Conservation (phyloP, 1,284 basidiomycete species). For the Athelia psychrophila region DNA sequence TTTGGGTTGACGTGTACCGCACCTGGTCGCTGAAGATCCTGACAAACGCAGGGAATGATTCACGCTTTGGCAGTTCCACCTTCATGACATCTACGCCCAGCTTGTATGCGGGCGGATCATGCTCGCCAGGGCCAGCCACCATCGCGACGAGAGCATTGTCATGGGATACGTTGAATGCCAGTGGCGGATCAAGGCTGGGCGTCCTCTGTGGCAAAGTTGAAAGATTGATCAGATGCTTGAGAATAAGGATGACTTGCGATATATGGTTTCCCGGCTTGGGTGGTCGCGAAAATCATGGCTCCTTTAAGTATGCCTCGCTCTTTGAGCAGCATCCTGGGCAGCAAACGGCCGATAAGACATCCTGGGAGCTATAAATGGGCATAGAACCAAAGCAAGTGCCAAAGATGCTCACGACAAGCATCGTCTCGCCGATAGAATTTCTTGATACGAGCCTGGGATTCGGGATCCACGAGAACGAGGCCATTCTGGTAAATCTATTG, state of each 20-base stretch:
- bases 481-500: conserved; percentile 56
- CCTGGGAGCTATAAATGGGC: conserved; percentile 37
- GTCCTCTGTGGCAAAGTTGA: conserved; percentile 33
- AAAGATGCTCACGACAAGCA: conserved; percentile 58
- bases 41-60: conserved; percentile 57
- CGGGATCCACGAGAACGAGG: conserved; percentile 52
- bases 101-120: conserved; percentile 54
- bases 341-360: conserved; percentile 67
- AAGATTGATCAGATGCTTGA: conserved; percentile 3
- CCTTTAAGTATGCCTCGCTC: conserved; percentile 47
- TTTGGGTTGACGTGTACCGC: conserved; percentile 3
- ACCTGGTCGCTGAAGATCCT: conserved; percentile 68
- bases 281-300: conserved; percentile 50
- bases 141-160: conserved; percentile 72
- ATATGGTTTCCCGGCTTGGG: conserved; percentile 70
- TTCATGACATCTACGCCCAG: conserved; percentile 82
- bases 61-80: conserved; percentile 54
- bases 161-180: conserved; percentile 80
- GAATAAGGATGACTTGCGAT: conserved; percentile 42
- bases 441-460: conserved; percentile 50
- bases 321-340: conserved; percentile 59
- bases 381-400: background rate
- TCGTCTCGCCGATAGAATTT: conserved; percentile 70
- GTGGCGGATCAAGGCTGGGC: conserved; percentile 40
- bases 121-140: conserved; percentile 52